Base-by-base conservation (phyloP, 2,329 filamentous ascomycete species). In the Ascochyta rabiei region DNA sequence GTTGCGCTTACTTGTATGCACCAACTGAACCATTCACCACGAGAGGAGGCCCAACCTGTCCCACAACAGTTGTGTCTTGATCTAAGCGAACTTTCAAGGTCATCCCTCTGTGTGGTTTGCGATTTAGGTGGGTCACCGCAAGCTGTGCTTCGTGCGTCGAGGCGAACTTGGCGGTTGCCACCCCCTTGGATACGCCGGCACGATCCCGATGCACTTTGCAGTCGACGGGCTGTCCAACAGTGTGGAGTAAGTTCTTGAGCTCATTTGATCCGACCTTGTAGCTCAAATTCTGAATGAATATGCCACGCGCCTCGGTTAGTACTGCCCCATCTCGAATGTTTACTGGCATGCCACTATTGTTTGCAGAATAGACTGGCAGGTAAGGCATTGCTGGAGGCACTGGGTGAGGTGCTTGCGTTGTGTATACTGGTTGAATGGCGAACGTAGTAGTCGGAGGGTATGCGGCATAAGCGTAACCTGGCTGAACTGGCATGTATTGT, bases 311-410 rank as follows among this genome's bases (percentile, higher is more conserved):
- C 54, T 76, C 74, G 7, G 73, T 76, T 24, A 71, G 56, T 18
- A 73, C 60, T 15, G 68, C 70, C 8, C 74, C 73, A n/a, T 66
- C 58, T n/a, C 60, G 61, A n/a, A 73, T 56, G 40, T 76, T 76
- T 24, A 76, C 72, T 10, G 72, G 70, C 39, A 76, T 65, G 2
- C 73, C 72, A 24, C 59, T 66, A 15, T 63, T 61, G 52, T 60
- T 75, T 23, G 66, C 59, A 24, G 67, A 69, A 56, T 74, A 75
- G 2, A 67, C 57, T 21, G 67, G 63, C 21, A 53, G 33, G n/a
- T 60, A 60, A 10, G 60, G 43, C 10, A 52, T 28, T 28, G 41
- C 18, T 4, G 37, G 34, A n/a, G 56, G 51, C 26, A 55, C 50
- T 41, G 60, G 59, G 13, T 61, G 34, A n/a, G 62, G 34, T 13